Evolutionary conservation across 495 filamentous ascomycete genomes (phyloP).

Genomic region (Xylaria nigripes): DNA sequence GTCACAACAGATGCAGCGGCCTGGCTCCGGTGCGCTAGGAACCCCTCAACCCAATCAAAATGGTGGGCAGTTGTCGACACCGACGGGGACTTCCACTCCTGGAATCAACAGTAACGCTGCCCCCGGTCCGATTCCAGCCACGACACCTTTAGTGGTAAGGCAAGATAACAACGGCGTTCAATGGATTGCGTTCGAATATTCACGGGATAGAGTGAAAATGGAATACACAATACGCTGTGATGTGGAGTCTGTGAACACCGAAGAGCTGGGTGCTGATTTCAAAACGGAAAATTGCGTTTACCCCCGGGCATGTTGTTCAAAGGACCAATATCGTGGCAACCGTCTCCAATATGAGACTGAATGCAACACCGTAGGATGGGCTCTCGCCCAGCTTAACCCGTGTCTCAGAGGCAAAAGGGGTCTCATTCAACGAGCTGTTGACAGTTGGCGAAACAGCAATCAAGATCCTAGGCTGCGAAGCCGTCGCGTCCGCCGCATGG

Average conservation of each 20-base stretch:
- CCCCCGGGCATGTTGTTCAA: slow-evolving; percentile 85
- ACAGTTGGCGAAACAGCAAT: slow-evolving; percentile 99
- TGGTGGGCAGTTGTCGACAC: slow-evolving; percentile 48
- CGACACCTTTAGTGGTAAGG: slow-evolving; percentile 86
- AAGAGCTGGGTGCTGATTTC: slow-evolving; percentile 76
- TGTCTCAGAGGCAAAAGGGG: slow-evolving; percentile 86
- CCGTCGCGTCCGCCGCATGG: slow-evolving; percentile 84
- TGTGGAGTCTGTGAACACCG: slow-evolving; percentile 91
- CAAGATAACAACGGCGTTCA: slow-evolving; percentile 96
- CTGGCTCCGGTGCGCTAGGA: slow-evolving; percentile 47
- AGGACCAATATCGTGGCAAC: slow-evolving; percentile 94
- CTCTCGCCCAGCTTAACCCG: slow-evolving; percentile 84
- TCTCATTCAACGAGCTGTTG: slow-evolving; percentile 91
- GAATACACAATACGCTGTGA: slow-evolving; percentile 98
- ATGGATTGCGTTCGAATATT: slow-evolving; percentile 99
- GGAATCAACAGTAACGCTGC: slow-evolving; percentile 80
- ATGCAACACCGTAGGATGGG: slow-evolving; percentile 98
- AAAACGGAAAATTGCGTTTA: slow-evolving; percentile 98
- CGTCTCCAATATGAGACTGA: slow-evolving; percentile 93
- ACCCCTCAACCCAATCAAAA: slow-evolving; percentile 39
- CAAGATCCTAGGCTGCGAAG: slow-evolving; percentile 87
- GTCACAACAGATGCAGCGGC: slow-evolving; percentile 47
- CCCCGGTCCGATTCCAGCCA: slow-evolving; percentile 97
- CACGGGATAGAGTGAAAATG: slow-evolving; percentile 96
- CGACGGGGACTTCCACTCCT: slow-evolving; percentile 29